Percentiles rank a stretch among this genome's conserved stretches.
Conservation (phyloP, 257 asterid genomes). For the Solanum chaucha region DNA sequence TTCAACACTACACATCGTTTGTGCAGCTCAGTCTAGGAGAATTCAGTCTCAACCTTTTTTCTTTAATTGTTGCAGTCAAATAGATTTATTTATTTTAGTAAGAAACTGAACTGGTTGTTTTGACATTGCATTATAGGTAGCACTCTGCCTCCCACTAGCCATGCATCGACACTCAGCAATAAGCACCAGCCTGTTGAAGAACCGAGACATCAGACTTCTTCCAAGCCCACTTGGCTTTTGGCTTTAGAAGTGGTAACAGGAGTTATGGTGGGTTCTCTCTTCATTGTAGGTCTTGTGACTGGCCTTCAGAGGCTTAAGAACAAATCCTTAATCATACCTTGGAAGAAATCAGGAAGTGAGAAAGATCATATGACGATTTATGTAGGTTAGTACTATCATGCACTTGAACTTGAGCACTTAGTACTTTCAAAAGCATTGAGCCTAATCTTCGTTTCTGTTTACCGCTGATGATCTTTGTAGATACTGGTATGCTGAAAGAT, state of each 20-base stretch:
- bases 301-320: constrained; percentile 52
- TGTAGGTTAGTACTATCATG: constrained; percentile 42
- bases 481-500: constrained; percentile 62
- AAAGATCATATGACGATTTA: constrained; percentile 52
- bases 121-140: constrained; percentile 21
- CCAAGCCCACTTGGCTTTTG: constrained; percentile 75
- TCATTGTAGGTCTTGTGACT: constrained; percentile 48
- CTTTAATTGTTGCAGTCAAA: neutral
- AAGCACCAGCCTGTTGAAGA: constrained; percentile 34
- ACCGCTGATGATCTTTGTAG: constrained; percentile 20
- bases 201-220: constrained; percentile 30
- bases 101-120: neutral
- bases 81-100: neutral
- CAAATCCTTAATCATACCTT: constrained; percentile 62
- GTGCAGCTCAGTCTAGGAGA: neutral
- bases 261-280: constrained; percentile 51
- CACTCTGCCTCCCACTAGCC: constrained; percentile 30
- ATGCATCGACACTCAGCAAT: constrained; percentile 17
- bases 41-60: neutral
- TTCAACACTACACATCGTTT: neutral
- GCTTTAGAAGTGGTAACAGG: constrained; percentile 73
- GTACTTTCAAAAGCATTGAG: neutral
- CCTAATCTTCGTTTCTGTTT: neutral
- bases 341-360: constrained; percentile 78
- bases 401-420: neutral